A percentile compares a stretch with the other conserved stretches of the same genome.
phyloP scores from a whole-genome alignment of 345 rosid species.

The Eucalyptus urophylla region DNA sequence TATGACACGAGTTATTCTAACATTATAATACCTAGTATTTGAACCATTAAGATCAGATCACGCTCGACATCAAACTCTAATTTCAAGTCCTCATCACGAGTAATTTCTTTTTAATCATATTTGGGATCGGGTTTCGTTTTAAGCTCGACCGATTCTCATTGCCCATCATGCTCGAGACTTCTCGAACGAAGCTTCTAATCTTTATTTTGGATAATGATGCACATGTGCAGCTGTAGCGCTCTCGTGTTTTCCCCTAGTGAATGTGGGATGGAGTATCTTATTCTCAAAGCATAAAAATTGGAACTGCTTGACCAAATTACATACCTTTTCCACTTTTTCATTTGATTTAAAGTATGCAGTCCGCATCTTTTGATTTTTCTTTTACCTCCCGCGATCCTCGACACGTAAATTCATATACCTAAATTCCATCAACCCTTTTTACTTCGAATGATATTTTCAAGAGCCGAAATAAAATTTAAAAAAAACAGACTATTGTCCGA shows the following conservation, averaged over 20 bases:
- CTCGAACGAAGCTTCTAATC: accelerated
- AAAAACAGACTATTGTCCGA: too few species aligned
- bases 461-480: too few species aligned
- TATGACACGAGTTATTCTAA: accelerated
- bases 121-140: background rate
- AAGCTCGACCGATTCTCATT: accelerated
- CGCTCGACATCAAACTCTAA: background rate
- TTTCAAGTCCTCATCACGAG: background rate
- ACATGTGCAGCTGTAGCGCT: background rate
- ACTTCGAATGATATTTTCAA: too few species aligned
- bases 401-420: background rate
- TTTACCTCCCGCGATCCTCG: background rate
- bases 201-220: background rate
- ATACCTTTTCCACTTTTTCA: background rate
- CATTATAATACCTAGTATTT: accelerated
- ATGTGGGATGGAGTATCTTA: background rate
- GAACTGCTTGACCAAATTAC: background rate
- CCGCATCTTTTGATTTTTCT: too few species aligned
- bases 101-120: background rate
- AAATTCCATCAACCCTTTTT: too few species aligned
- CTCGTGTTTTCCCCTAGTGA: background rate
- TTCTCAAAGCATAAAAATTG: background rate
- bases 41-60: background rate
- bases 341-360: too few species aligned
- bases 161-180: accelerated